These are phyloP conservation scores for Scheffersomyces cryptocercus DNA, from an alignment of 1,139 yeast species.

Conservation along the genomic window DNA sequence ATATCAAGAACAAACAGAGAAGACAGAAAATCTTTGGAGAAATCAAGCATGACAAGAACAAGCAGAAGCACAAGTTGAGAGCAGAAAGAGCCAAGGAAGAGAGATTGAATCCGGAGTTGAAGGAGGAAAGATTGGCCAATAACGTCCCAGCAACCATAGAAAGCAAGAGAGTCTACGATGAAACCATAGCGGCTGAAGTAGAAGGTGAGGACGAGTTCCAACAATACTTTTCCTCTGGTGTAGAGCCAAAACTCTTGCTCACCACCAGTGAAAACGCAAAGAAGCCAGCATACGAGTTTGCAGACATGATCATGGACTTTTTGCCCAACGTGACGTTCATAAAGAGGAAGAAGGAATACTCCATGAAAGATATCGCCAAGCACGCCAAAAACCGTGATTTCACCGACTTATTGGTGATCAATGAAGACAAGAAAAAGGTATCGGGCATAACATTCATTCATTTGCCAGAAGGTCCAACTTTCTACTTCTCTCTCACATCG, in stretches of 20 bases:
- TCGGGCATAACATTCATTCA: slow-evolving; percentile 92
- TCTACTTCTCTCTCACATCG: slow-evolving; percentile 85
- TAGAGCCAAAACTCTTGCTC: slow-evolving; percentile 75
- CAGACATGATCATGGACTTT: slow-evolving; percentile 80
- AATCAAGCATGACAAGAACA: slow-evolving; percentile 72
- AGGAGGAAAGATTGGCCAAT: slow-evolving; percentile 72
- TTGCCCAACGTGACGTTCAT: slow-evolving; percentile 85
- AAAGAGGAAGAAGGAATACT: slow-evolving; percentile 81
- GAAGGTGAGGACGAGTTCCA: slow-evolving; percentile 87
- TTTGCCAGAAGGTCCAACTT: slow-evolving; percentile 93
- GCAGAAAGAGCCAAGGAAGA: slow-evolving; percentile 82
- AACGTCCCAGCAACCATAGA: slow-evolving; percentile 91
- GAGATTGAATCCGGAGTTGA: slow-evolving; percentile 75
- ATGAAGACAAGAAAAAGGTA: slow-evolving; percentile 90
- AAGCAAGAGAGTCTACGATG: slow-evolving; percentile 85
- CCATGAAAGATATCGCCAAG: slow-evolving; percentile 82
- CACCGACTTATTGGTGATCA: slow-evolving; percentile 84
- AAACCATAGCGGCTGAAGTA: slow-evolving; percentile 70
- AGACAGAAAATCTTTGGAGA: slow-evolving; percentile 80
- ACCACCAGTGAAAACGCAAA: slow-evolving; percentile 89
- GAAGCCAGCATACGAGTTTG: slow-evolving; percentile 86
- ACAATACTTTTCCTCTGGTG: slow-evolving; percentile 57
- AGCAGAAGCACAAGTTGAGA: slow-evolving; percentile 74
- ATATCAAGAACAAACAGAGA: slow-evolving; percentile 70
- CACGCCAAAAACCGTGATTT: slow-evolving; percentile 79